A percentile compares a stretch with the other conserved stretches of the same genome.
Conservation (phyloP, 1,139 yeast species). For the Candida albicans region DNA sequence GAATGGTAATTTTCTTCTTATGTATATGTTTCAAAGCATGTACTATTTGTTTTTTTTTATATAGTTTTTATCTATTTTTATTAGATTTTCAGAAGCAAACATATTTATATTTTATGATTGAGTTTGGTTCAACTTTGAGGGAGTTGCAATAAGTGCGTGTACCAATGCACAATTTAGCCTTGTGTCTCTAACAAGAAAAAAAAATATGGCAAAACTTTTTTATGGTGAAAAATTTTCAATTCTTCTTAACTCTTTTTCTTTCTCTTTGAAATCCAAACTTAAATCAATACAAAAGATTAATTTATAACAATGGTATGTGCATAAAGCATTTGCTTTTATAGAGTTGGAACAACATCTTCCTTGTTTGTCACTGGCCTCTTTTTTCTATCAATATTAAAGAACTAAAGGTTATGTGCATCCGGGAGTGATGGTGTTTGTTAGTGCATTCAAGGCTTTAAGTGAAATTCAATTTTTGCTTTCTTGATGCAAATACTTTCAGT, state of each 20-base stretch:
- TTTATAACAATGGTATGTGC: conserved; percentile 29
- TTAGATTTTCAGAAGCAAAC: neutral
- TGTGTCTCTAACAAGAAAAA: too few species aligned
- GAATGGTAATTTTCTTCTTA: conserved; percentile 12
- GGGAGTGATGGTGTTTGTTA: conserved; percentile 31
- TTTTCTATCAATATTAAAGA: conserved; percentile 12
- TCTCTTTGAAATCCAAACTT: neutral
- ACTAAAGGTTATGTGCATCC: conserved; percentile 31
- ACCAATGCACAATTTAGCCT: neutral
- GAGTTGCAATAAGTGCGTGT: neutral
- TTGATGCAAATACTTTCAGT: conserved; percentile 4
- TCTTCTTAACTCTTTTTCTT: neutral
- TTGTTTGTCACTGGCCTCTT: conserved; percentile 17
- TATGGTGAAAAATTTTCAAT: neutral
- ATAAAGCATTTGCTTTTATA: conserved; percentile 9
- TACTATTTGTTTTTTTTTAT: neutral
- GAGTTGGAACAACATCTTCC: conserved; percentile 31
- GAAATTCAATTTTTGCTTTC: neutral
- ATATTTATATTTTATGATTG: neutral
- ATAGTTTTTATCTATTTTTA: neutral
- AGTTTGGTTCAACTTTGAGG: too few species aligned
- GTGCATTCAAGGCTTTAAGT: neutral
- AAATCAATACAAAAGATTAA: neutral
- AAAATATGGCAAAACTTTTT: too few species aligned
- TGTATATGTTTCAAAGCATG: neutral